phyloP scores from a whole-genome alignment of 192 early-diverging fungal genomes.

The Backusella mclennaniae region DNA sequence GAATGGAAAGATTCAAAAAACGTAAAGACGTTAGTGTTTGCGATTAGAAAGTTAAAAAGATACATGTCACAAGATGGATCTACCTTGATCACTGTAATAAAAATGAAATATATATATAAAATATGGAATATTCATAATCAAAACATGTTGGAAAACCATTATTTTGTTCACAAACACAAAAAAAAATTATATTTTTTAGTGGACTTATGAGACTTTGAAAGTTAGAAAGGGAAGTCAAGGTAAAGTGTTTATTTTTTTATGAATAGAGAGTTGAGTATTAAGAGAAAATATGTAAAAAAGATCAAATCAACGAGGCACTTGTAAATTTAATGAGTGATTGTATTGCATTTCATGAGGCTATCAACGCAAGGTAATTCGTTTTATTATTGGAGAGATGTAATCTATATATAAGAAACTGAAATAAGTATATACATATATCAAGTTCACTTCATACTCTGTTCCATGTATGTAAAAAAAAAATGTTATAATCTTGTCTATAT shows the following conservation, averaged over 20 bases:
- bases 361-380: conserved; percentile 5
- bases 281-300: neutral
- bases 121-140: neutral
- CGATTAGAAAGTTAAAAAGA: conserved; percentile 21
- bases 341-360: conserved; percentile 13
- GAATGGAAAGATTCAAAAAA: neutral
- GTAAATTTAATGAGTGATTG: conserved; percentile 14
- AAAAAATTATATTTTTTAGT: conserved; percentile 1
- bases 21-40: conserved; percentile 4
- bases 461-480: neutral
- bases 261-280: neutral
- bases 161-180: too few species aligned
- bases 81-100: conserved; percentile 16
- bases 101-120: neutral
- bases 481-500: neutral
- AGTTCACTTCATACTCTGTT: neutral
- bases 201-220: conserved; percentile 7
- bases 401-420: neutral
- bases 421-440: neutral
- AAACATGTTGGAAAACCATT: neutral
- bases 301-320: conserved; percentile 11
- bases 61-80: neutral
- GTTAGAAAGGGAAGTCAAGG: conserved; percentile 7
- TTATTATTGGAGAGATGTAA: too few species aligned
- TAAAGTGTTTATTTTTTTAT: neutral